Evolutionary conservation across 257 asterid genomes (phyloP), one percentile per base, ranked within the genome.

Genomic region (Fraxinus excelsior): DNA sequence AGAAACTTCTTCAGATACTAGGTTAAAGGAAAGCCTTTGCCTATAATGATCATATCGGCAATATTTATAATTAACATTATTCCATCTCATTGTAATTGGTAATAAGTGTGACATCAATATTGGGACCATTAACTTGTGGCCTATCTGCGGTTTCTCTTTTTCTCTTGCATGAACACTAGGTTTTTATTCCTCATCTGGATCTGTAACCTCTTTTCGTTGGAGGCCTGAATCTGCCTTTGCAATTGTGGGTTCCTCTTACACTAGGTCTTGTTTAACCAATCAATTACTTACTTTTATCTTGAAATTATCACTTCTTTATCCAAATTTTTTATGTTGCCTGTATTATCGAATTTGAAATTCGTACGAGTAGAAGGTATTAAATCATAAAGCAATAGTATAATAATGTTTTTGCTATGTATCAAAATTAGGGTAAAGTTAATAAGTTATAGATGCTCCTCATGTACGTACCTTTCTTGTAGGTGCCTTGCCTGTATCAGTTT

Each of bases 401-500:
- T 34, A 11, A 76, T 70, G 69, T 51, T 72, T 60, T 12, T 67
- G 58, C 56, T 13, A 26, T 19, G 26, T 21, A 46, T 70, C 26
- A 37, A 21, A 58, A 58, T 21, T 21, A 8, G 46, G 75, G 66
- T 62, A 76, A 42, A 66, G 74, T 21, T 32, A 28, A 71, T 32
- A 76, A 76, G 71, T 60, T 70, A 32, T 34, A 26, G 75, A 10
- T 64, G 58, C 51, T 75, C 29, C 78, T 71, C 46, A 70, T 35
- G 23, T 67, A 68, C 19, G 38, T 35, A 29, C 23, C 70, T 64
- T 83, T 75, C 21, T 74, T 80, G 21, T 82, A 95, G 99, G 99
- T 83, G 87, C 98, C 82, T 71, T 95, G 75, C 69, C 87, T 46
- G 89, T 95, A 80, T 93, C 99, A 42, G 67, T 85, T 76, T 80